Conservation (phyloP, 1,284 basidiomycete genomes). For the Erythrobasidium hasegawianum region DNA sequence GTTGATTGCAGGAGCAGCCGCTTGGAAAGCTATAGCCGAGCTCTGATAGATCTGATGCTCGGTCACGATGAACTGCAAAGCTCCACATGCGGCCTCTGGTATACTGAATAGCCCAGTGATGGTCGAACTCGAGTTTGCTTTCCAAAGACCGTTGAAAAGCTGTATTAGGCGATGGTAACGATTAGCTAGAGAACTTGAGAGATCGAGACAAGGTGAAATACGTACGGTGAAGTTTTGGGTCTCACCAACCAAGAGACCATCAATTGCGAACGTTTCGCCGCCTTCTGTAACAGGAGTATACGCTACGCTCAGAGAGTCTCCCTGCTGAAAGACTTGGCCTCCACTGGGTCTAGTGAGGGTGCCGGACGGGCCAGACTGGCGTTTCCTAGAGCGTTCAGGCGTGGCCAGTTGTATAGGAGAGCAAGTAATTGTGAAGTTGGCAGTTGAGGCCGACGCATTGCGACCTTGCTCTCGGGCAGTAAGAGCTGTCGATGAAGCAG, state of each 20-base stretch:
- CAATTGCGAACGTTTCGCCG: constrained; percentile 31
- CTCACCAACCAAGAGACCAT: constrained; percentile 8
- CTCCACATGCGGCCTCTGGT: constrained; percentile 24
- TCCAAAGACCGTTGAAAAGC: constrained; percentile 29
- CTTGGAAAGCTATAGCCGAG: constrained; percentile 24
- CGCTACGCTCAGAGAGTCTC: constrained; percentile 9
- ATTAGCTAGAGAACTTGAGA: too few relatives aligned
- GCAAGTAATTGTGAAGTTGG: constrained; percentile 12
- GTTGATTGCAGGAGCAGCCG: constrained; percentile 25
- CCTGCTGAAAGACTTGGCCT: constrained; percentile 7
- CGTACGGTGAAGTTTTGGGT: constrained; percentile 18
- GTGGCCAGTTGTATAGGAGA: constrained; percentile 6
- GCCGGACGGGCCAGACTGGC: constrained; percentile 20
- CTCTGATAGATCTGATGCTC: constrained; percentile 31
- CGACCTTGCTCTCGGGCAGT: not conserved
- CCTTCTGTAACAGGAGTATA: constrained; percentile 29
- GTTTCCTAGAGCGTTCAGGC: not conserved
- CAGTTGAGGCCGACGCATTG: not conserved
- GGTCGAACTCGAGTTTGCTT: constrained; percentile 9
- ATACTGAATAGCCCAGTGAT: constrained; percentile 24
- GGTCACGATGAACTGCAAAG: constrained; percentile 13
- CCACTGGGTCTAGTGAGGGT: constrained; percentile 16
- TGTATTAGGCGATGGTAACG: not conserved
- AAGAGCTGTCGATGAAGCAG: not conserved
- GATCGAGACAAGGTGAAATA: too few relatives aligned